phyloP scores from a whole-genome alignment of 495 filamentous ascomycete genomes.

The Aspergillus haitiensis region DNA sequence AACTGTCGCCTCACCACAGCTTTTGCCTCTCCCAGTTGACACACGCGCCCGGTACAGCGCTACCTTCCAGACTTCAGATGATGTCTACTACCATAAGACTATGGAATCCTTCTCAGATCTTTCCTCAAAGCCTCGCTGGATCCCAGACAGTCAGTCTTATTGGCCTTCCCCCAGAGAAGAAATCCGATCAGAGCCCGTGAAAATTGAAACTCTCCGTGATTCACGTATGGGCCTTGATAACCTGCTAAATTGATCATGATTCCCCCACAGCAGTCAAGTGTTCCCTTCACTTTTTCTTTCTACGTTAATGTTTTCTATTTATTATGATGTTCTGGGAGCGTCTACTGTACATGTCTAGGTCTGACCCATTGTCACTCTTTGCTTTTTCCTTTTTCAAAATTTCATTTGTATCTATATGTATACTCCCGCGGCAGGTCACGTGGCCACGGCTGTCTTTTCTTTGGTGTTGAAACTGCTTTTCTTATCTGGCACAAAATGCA shows the following conservation, averaged over 20 bases:
- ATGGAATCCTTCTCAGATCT: slow-evolving; percentile 36
- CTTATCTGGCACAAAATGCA: slow-evolving; percentile 20
- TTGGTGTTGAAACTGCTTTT: slow-evolving; percentile 22
- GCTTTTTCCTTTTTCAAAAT: slow-evolving; percentile 19
- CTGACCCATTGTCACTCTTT: slow-evolving; percentile 26
- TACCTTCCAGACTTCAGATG: slow-evolving; percentile 34
- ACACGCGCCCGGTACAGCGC: slow-evolving; percentile 35
- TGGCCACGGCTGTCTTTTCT: slow-evolving; percentile 14
- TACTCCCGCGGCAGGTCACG: slow-evolving; percentile 28
- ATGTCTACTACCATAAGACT: slow-evolving; percentile 28
- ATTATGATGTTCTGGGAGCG: slow-evolving; percentile 25
- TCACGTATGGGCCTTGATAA: slow-evolving; percentile 47
- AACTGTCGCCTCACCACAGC: slow-evolving; percentile 44
- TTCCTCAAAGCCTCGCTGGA: slow-evolving; percentile 36
- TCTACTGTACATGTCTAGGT: slow-evolving; percentile 35
- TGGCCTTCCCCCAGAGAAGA: slow-evolving; percentile 23
- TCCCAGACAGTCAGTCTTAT: slow-evolving; percentile 35
- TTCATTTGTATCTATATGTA: slow-evolving; percentile 44
- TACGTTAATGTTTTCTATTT: slow-evolving; percentile 24
- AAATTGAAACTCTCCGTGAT: slow-evolving; percentile 37
- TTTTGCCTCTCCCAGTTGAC: slow-evolving; percentile 42
- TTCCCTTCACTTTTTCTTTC: slow-evolving; percentile 28
- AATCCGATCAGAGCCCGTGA: slow-evolving; percentile 18
- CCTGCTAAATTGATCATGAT: slow-evolving; percentile 36
- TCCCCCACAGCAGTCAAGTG: slow-evolving; percentile 16